A percentile compares a stretch with the other conserved stretches of the same genome.
These are phyloP conservation scores for Chaetothyriales sp. DNA, from an alignment of 2,329 filamentous ascomycete species.

Conservation along the genomic window DNA sequence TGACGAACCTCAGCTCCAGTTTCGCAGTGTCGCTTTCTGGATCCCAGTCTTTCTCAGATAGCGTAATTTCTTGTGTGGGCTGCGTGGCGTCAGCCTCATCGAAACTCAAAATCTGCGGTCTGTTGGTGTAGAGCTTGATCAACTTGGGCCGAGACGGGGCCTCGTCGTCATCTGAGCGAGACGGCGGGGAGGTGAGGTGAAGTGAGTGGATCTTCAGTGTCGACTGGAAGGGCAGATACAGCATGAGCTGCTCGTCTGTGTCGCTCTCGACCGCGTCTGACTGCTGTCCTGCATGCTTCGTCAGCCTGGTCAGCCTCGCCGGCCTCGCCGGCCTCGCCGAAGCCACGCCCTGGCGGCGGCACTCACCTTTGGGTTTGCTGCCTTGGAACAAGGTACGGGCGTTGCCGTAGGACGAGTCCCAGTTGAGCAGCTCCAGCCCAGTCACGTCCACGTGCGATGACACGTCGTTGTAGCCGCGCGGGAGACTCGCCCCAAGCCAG, in stretches of 20 bases:
- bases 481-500: slow-evolving; percentile 65
- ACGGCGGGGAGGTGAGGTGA: slow-evolving; percentile 71
- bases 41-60: slow-evolving; percentile 70
- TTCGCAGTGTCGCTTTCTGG: slow-evolving; percentile 54
- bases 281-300: slow-evolving; percentile 34
- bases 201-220: slow-evolving; percentile 78
- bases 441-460: slow-evolving; percentile 67
- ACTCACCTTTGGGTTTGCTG: slow-evolving; percentile 43
- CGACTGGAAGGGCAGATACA: slow-evolving; percentile 80
- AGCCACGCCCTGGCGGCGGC: slow-evolving; percentile 40
- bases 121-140: slow-evolving; percentile 77
- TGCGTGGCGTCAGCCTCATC: slow-evolving; percentile 82
- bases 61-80: slow-evolving; percentile 64
- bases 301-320: too few species aligned
- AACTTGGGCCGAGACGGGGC: slow-evolving; percentile 67
- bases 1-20: slow-evolving; percentile 72
- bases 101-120: slow-evolving; percentile 80
- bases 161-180: slow-evolving; percentile 44
- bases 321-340: slow-evolving; percentile 30
- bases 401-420: slow-evolving; percentile 60
- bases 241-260: slow-evolving; percentile 89
- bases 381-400: slow-evolving; percentile 62
- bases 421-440: slow-evolving; percentile 76
- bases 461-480: slow-evolving; percentile 70
- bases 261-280: slow-evolving; percentile 92